phyloP scores from a whole-genome alignment of 2,329 filamentous ascomycete genomes.

The Penicillium oxalicum region DNA sequence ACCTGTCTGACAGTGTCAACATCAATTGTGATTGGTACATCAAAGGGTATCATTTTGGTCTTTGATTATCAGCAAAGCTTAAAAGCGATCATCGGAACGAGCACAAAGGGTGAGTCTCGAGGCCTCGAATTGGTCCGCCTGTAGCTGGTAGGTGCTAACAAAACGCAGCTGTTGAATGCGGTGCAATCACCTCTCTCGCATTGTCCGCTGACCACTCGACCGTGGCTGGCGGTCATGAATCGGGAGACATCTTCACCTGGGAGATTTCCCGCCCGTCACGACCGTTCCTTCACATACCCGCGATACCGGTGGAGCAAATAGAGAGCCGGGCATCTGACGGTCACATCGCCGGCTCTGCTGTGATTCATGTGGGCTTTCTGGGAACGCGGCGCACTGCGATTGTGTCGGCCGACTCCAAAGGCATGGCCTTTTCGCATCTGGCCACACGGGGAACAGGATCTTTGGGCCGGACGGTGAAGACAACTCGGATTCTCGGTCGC shows the following conservation, averaged over 20 bases:
- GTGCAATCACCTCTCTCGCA: conserved; percentile 77
- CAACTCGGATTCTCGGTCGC: conserved; percentile 80
- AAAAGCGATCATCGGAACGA: conserved; percentile 87
- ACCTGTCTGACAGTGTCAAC: conserved; percentile 87
- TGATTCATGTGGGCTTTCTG: conserved; percentile 90
- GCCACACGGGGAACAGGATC: conserved; percentile 85
- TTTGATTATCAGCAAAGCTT: conserved; percentile 97
- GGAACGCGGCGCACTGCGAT: conserved; percentile 89
- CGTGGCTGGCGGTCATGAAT: conserved; percentile 80
- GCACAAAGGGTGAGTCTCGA: conserved; percentile 68
- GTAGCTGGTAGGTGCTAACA: conserved; percentile 4
- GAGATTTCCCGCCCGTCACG: conserved; percentile 75
- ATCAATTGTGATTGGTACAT: conserved; percentile 82
- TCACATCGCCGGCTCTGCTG: conserved; percentile 68
- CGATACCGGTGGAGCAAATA: conserved; percentile 60
- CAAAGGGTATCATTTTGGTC: conserved; percentile 87
- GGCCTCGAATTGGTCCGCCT: no score
- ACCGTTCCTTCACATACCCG: conserved; percentile 82
- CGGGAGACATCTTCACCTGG: conserved; percentile 94
- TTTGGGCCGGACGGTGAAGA: conserved; percentile 79
- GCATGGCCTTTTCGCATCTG: conserved; percentile 97
- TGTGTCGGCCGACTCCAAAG: conserved; percentile 87
- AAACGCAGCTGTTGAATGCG: conserved; percentile 73
- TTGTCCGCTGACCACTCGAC: conserved; percentile 92
- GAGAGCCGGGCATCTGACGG: conserved; percentile 69